Evolutionary conservation across 768 basidiomycete genomes (phyloP).

Genomic region (Fomitopsis serialis): DNA sequence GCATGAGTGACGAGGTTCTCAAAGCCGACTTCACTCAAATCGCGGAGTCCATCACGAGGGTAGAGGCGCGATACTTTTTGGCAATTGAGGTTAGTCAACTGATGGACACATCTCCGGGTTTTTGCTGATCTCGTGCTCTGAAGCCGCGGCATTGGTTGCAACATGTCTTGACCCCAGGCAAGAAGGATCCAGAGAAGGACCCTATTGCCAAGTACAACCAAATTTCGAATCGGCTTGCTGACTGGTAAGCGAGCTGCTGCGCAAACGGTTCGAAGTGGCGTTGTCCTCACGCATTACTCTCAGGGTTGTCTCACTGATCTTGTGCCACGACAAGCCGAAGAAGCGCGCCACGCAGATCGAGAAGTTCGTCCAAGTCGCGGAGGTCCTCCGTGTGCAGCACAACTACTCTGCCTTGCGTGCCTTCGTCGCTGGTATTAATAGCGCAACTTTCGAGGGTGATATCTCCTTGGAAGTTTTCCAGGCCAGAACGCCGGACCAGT

Average conservation of each 20-base stretch:
- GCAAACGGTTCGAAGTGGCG: neutral
- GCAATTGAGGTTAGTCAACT: constrained; percentile 59
- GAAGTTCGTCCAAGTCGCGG: constrained; percentile 82
- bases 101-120: neutral
- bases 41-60: constrained; percentile 81
- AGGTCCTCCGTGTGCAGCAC: constrained; percentile 72
- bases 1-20: constrained; percentile 52
- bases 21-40: constrained; percentile 57
- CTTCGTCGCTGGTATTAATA: constrained; percentile 90
- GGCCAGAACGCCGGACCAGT: constrained; percentile 55
- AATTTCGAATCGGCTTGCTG: constrained; percentile 78
- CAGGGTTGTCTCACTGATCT: constrained; percentile 88
- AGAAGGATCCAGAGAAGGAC: constrained; percentile 58
- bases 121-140: neutral
- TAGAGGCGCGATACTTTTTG: constrained; percentile 65
- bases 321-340: constrained; percentile 79
- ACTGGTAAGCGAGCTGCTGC: constrained; percentile 51
- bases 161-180: constrained; percentile 66
- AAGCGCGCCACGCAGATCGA: constrained; percentile 79
- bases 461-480: constrained; percentile 74
- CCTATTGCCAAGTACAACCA: constrained; percentile 70
- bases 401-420: constrained; percentile 94
- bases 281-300: neutral
- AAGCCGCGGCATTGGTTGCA: constrained; percentile 87
- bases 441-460: constrained; percentile 72